Percentiles rank a stretch among this genome's conserved stretches.
These are phyloP conservation scores for Coriolopsis trogii DNA, from an alignment of 1,284 basidiomycete genomes.

Conservation along the genomic window DNA sequence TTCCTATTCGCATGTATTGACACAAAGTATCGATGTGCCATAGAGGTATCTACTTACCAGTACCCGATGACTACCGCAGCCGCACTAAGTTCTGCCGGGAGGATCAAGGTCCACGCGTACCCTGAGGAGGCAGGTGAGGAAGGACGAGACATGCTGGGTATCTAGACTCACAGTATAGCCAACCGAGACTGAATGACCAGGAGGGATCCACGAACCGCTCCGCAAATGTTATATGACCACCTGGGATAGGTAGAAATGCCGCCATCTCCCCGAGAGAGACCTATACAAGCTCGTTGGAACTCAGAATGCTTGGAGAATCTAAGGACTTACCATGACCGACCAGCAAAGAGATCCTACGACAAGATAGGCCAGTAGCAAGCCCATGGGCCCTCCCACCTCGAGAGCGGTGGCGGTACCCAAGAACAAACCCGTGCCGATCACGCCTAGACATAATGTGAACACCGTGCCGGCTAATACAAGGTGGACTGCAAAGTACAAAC, in stretches of 20 bases:
- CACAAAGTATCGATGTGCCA: no score
- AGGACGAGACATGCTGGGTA: no score
- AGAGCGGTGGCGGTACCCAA: constrained; percentile 64
- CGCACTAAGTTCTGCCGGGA: constrained; percentile 66
- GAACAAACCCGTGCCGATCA: constrained; percentile 77
- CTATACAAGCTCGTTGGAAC: constrained; percentile 26
- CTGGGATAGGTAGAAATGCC: constrained; percentile 69
- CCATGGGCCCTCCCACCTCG: constrained; percentile 56
- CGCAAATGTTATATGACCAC: constrained; percentile 70
- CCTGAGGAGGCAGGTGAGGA: constrained; percentile 13
- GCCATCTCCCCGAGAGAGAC: constrained; percentile 64
- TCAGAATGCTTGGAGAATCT: no score
- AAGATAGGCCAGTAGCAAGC: constrained; percentile 68
- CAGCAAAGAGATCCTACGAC: constrained; percentile 67
- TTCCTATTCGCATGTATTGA: no score
- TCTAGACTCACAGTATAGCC: constrained; percentile 44
- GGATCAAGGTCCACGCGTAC: constrained; percentile 61
- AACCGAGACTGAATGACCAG: constrained; percentile 69
- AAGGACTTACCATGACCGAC: constrained; percentile 38
- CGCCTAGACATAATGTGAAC: constrained; percentile 50
- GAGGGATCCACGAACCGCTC: constrained; percentile 74
- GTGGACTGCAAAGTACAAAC: constrained; percentile 16
- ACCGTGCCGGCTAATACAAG: not conserved
- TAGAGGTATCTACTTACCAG: no score
- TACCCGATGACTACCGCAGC: constrained; percentile 66